Base-by-base conservation (phyloP, 2,329 filamentous ascomycete species). In the Neurospora sp. region DNA sequence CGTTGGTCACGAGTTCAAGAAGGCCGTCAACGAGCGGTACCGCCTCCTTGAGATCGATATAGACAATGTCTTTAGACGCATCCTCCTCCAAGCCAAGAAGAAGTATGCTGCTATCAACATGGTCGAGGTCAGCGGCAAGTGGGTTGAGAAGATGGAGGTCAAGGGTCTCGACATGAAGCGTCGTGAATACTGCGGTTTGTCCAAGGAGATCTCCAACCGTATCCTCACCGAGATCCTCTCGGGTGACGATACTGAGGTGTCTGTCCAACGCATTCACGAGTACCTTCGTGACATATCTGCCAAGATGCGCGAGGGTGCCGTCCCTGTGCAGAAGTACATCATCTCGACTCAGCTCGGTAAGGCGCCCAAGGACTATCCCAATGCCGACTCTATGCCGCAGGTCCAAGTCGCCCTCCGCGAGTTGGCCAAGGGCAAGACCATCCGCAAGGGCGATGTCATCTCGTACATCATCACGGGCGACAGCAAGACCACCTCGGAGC, bases 311-410 rank as follows among this genome's bases (percentile, higher is more conserved):
- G 46, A 57, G 23, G 19, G 23, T 33, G 46, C 46, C 23, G 46
- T 57, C 12, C 23, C 46, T 57, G 46, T 57, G 23, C 46, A 57
- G 12, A 57, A 57, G 46, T 57, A 57, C 46, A 57, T 96, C 76
- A 99, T 99, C 79, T 97, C 93, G 81, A 98, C 95, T 8, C 96
- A 98, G 84, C 91, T 99, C 70, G 96, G 96, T 74, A 99, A 99
- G 79, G 88, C 90, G 40, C 96, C 96, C 2, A 90, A 91, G 73
- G 94, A 98, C 73, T 99, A 99, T 76, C 95, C 95, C 69, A 97
- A 97, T 78, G 92, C 90, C 68, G 92, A 95, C 78, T 92, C 89
- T 52, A 98, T 99, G 96, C 96, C 96, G 3, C 95, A 97, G 70
- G 95, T 97, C 1, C 96, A 99, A 79, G 96, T 99, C 6, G 96